These are phyloP conservation scores for Torrubiellomyces zombiae DNA, from an alignment of 2,329 filamentous ascomycete genomes.

Conservation along the genomic window DNA sequence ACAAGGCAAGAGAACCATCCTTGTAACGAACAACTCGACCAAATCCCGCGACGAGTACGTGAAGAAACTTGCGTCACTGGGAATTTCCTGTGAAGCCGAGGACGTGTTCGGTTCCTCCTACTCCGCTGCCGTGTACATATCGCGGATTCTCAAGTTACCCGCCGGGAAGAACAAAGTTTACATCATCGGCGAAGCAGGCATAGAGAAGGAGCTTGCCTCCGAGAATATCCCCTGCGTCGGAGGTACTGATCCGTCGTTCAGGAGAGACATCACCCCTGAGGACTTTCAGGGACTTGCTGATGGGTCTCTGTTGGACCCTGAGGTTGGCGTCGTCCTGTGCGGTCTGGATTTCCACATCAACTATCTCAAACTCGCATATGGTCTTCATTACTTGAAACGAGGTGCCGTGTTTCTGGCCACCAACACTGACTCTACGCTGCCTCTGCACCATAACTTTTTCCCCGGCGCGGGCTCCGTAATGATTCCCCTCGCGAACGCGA, in stretches of 20 bases:
- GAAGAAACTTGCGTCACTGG: constrained; percentile 71
- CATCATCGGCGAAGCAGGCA: constrained; percentile 77
- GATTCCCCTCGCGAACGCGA: constrained; percentile 61
- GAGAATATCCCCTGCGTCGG: constrained; percentile 71
- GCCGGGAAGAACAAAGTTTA: constrained; percentile 81
- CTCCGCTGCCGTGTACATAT: constrained; percentile 89
- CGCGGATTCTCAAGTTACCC: constrained; percentile 70
- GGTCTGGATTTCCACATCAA: constrained; percentile 91
- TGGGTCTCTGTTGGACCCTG: constrained; percentile 60
- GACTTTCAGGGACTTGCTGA: constrained; percentile 71
- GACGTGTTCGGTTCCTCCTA: constrained; percentile 96
- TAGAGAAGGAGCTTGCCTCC: constrained; percentile 71
- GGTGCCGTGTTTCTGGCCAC: constrained; percentile 84
- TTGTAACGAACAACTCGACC: constrained; percentile 98
- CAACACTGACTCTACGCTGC: constrained; percentile 81
- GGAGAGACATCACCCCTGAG: constrained; percentile 61
- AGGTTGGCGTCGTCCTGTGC: constrained; percentile 77
- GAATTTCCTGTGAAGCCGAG: constrained; percentile 64
- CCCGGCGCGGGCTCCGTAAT: constrained; percentile 78
- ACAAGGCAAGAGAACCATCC: constrained; percentile 76
- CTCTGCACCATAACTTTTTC: constrained; percentile 67
- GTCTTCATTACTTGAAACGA: constrained; percentile 67
- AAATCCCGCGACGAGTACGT: constrained; percentile 88
- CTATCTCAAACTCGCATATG: constrained; percentile 78
- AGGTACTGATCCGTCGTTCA: constrained; percentile 64